Base-by-base conservation (phyloP, 2,329 filamentous ascomycete species). In the Geoglossum cookeanum region DNA sequence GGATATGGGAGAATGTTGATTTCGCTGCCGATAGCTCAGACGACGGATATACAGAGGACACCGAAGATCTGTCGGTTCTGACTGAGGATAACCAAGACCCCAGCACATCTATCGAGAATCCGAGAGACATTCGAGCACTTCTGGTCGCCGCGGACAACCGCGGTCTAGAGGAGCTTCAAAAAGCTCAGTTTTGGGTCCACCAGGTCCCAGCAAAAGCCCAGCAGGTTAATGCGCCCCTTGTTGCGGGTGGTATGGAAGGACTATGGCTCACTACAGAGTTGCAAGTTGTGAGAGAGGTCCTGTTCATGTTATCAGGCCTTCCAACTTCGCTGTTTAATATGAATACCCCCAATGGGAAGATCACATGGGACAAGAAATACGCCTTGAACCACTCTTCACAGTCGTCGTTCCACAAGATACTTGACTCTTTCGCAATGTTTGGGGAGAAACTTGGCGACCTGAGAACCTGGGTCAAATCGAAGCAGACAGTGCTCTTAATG, bases 291-390 rank as follows among this genome's bases (percentile, higher is more conserved):
- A 80, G 88, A 53, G 89, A 97, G 65, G 78, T 81, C 0, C 72
- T 96, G 0, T 91, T 87, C 64, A 94, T 96, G 87, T 76, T 97
- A 0, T 79, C 81, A 57, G 90, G 90, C 0, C 71, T 92, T 3
- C 78, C 82, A 4, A 91, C 85, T 1, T 83, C 81, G 1, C 65
- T 95, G 0, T 95, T 90, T 63, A 30, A 3, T 3, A 53, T 22
- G 9, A 58, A 61, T 30, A 63, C 62, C 6, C 17, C 42, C 9
- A 37, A 55, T 53, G 64, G 61, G 35, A 65, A 64, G 39, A 61
- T 66, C 4, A 61, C 61, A 3, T 57, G 72, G 47, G 69, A 72
- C 55, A 63, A 68, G 29, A 65, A 66, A 57, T 71, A 72, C 62
- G 62, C 64, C 22, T 59, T 75, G 17, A 67, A 66, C 51, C 70